Evolutionary conservation across 2,329 filamentous ascomycete species (phyloP), one percentile per base, ranked within the genome.

Genomic region (Corniculantispora saksenae): DNA sequence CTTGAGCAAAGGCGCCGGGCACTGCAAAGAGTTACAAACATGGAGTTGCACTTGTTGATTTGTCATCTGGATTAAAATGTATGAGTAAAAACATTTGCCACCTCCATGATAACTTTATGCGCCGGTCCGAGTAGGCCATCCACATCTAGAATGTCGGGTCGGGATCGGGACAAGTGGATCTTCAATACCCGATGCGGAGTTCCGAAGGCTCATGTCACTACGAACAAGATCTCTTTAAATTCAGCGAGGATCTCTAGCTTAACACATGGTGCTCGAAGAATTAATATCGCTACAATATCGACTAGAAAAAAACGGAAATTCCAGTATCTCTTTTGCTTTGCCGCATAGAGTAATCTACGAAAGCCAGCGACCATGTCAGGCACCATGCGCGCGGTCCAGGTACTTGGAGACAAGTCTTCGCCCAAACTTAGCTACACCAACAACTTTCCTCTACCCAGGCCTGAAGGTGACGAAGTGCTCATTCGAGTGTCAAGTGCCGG

Each of bases 361-460:
- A 5, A 1, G 10, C 38, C 17, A 3, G 6, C 23, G 17, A 19
- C 32, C 8, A 57, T 57, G 61, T n/a, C 43, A 10, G 23, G 51
- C 8, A 67, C n/a, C 15, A 78, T 78, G 77, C 76, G 72, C 50
- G 75, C 75, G 9, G 66, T 78, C 19, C 73, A 77, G 48, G 66
- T 78, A 29, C 57, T 73, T 0, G 75, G 74, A 23, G 66, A 69
- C n/a, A 68, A 64, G 1, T 62, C 61, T 0, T 66, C 66, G 29
- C 72, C 70, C 2, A 40, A 66, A 0, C 61, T 76, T 23, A 61
- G 27, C 19, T 63, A 67, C 48, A 69, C 61, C 17, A 8, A 54
- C 0, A 60, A 67, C 0, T 35, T 74, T 1, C 50, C 72, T 1
- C 68, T 56, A 0, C 74, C 75, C 0, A 4, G 25, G 0, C 5